A percentile compares a stretch with the other conserved stretches of the same genome.
Conservation (phyloP, 2,329 filamentous ascomycete species). For the Fusarium sp. region DNA sequence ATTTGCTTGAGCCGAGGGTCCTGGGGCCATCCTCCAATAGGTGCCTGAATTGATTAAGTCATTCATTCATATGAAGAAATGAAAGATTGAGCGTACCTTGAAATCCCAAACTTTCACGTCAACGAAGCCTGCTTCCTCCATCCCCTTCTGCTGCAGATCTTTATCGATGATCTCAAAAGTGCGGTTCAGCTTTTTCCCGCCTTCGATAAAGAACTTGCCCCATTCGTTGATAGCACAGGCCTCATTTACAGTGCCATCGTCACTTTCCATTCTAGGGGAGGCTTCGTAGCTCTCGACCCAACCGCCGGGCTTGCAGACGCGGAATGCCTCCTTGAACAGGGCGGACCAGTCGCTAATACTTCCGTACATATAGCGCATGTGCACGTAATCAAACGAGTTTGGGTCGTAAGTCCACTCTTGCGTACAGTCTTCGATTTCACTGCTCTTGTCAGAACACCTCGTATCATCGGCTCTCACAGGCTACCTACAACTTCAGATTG, state of each 20-base stretch:
- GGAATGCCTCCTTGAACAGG: constrained; percentile 60
- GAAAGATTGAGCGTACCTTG: not conserved
- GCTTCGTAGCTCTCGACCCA: constrained; percentile 49
- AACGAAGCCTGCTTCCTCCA: constrained; percentile 38
- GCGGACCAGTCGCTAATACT: constrained; percentile 65
- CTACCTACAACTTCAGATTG: constrained; percentile 52
- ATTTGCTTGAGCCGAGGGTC: constrained; percentile 24
- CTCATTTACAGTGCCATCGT: constrained; percentile 45
- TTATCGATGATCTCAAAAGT: constrained; percentile 41
- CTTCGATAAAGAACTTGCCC: constrained; percentile 43
- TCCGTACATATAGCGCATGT: constrained; percentile 65
- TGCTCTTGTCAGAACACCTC: not conserved
- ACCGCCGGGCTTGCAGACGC: constrained; percentile 65
- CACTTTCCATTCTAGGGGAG: constrained; percentile 41
- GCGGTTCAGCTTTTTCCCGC: constrained; percentile 43
- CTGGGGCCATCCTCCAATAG: constrained; percentile 30
- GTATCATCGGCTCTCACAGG: accelerated
- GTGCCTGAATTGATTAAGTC: constrained; percentile 10
- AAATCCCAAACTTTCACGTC: constrained; percentile 33
- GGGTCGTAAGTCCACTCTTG: constrained; percentile 43
- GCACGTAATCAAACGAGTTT: constrained; percentile 65
- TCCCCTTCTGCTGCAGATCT: constrained; percentile 28
- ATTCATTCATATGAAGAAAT: accelerated
- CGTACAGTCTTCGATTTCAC: constrained; percentile 44
- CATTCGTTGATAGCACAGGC: constrained; percentile 43